phyloP scores from a whole-genome alignment of 768 basidiomycete genomes.

The Suillus plorans region DNA sequence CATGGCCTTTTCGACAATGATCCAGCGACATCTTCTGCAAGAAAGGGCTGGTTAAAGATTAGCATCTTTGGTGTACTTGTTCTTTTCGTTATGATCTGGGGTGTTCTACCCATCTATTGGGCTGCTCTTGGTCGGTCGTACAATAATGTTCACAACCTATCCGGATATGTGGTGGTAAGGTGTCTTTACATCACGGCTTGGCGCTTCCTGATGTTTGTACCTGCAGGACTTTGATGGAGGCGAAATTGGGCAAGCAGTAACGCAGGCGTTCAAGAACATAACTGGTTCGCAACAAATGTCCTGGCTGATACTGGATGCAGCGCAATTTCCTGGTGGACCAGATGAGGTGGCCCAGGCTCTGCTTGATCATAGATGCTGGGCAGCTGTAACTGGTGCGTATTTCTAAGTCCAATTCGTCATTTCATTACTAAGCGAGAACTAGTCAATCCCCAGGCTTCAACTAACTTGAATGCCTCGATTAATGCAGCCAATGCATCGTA shows the following conservation, averaged over 20 bases:
- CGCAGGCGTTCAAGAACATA: constrained; percentile 34
- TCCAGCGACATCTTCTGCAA: constrained; percentile 27
- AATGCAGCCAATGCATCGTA: constrained; percentile 42
- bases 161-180: constrained; percentile 60
- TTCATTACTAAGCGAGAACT: not conserved
- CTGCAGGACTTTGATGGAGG: constrained; percentile 62
- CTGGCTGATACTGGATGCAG: constrained; percentile 45
- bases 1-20: constrained; percentile 31
- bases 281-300: constrained; percentile 35
- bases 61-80: constrained; percentile 36
- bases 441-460: constrained; percentile 45
- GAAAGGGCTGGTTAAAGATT: constrained; percentile 42
- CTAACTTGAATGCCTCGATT: constrained; percentile 37
- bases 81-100: constrained; percentile 45
- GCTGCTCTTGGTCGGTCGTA: constrained; percentile 51
- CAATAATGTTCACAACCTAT: constrained; percentile 37
- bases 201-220: not conserved
- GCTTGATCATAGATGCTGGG: constrained; percentile 53
- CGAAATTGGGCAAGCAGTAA: constrained; percentile 47
- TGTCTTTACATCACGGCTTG: not conserved
- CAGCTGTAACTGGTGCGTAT: constrained; percentile 49
- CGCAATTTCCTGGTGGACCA: constrained; percentile 45
- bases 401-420: constrained; percentile 1
- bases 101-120: constrained; percentile 60
- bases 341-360: constrained; percentile 44